phyloP scores from a whole-genome alignment of 139 green algal species.

The Chlorella vulgaris region DNA sequence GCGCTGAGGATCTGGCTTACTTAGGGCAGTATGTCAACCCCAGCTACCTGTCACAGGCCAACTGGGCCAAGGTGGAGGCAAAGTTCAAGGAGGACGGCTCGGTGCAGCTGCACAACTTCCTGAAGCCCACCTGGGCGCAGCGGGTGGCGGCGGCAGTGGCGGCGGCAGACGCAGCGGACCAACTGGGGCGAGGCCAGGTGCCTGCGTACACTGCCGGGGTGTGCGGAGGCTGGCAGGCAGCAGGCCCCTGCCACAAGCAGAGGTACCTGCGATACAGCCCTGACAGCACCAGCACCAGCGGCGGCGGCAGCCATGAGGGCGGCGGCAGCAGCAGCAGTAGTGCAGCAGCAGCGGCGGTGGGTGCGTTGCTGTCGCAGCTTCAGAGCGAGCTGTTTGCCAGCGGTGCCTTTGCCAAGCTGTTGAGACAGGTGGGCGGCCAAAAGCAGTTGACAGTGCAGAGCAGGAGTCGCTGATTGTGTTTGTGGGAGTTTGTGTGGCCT shows the following conservation, averaged over 20 bases:
- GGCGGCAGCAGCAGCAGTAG: not conserved
- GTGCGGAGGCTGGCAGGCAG: conserved; percentile 55
- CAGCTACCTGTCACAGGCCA: conserved; percentile 65
- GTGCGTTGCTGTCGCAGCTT: conserved; percentile 42
- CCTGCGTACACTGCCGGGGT: conserved; percentile 54
- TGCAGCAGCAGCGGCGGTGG: conserved; percentile 1
- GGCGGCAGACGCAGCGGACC: conserved; percentile 56
- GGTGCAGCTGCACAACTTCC: conserved; percentile 80
- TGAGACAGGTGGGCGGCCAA: conserved; percentile 47
- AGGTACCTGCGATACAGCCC: conserved; percentile 69
- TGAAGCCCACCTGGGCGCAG: conserved; percentile 40
- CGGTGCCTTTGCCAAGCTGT: conserved; percentile 66
- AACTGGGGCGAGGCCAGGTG: conserved; percentile 45
- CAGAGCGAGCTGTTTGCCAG: conserved; percentile 58
- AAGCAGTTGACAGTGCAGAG: no score
- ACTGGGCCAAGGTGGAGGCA: conserved; percentile 52
- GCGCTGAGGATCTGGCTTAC: conserved; percentile 54
- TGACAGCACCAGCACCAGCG: not conserved
- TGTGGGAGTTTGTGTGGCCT: no score
- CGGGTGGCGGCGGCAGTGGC: conserved; percentile 12
- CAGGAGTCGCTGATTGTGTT: not conserved
- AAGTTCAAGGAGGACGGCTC: conserved; percentile 73
- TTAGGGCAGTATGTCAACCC: conserved; percentile 76
- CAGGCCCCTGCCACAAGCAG: conserved; percentile 86
- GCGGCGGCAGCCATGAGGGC: not conserved